These are phyloP conservation scores for Neofusicoccum laricinum DNA, from an alignment of 2,329 filamentous ascomycete genomes.

Conservation along the genomic window DNA sequence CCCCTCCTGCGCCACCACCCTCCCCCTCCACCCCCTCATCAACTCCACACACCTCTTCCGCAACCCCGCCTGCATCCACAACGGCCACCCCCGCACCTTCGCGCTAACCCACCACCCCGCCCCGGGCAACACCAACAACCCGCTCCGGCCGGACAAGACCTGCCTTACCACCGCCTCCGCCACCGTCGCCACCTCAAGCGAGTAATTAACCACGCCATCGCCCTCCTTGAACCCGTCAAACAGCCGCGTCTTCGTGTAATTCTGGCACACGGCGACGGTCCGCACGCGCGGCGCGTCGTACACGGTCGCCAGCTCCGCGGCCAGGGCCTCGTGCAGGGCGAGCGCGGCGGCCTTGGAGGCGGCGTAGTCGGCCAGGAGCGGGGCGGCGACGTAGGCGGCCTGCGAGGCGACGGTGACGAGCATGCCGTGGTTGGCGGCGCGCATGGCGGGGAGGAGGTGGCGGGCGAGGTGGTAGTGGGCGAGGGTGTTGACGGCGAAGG, in stretches of 20 bases:
- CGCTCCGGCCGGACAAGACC: slow-evolving; percentile 57
- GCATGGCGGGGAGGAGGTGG: slow-evolving; percentile 66
- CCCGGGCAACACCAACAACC: slow-evolving; percentile 55
- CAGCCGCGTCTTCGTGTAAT: slow-evolving; percentile 60
- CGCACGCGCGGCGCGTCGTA: slow-evolving; percentile 64
- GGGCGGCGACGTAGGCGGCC: slow-evolving; percentile 59
- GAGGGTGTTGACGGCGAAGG: slow-evolving; percentile 69
- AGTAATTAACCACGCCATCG: slow-evolving; percentile 50
- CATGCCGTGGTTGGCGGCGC: slow-evolving; percentile 65
- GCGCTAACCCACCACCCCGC: slow-evolving; percentile 33
- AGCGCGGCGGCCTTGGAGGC: slow-evolving; percentile 65
- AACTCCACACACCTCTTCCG: slow-evolving; percentile 40
- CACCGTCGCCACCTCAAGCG: slow-evolving; percentile 60
- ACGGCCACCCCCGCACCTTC: slow-evolving; percentile 52
- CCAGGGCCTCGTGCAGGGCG: slow-evolving; percentile 64
- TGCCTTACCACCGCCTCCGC: slow-evolving; percentile 62
- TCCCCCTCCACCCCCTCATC: slow-evolving; percentile 36
- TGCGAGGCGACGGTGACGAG: slow-evolving; percentile 67
- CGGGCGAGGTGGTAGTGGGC: slow-evolving; percentile 65
- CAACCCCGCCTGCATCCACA: slow-evolving; percentile 60
- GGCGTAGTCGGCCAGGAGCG: slow-evolving; percentile 63
- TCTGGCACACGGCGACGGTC: slow-evolving; percentile 65
- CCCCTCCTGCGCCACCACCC: slow-evolving; percentile 35
- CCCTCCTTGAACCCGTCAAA: slow-evolving; percentile 56
- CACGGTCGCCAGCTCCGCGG: slow-evolving; percentile 42